Conservation (phyloP, 2,329 filamentous ascomycete genomes). For the Trichothecium roseum region DNA sequence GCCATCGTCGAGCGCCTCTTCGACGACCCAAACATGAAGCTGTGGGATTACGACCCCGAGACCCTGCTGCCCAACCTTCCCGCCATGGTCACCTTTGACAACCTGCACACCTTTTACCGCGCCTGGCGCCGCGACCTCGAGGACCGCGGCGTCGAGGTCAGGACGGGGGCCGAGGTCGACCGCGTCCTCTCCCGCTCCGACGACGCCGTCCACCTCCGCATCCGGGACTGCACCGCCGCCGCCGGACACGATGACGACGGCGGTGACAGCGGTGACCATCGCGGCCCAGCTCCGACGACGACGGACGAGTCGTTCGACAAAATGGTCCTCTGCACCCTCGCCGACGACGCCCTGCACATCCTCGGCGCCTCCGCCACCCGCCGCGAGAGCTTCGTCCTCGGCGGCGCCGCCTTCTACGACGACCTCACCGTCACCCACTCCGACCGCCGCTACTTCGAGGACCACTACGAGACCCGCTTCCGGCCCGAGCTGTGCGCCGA, state of each 20-base stretch:
- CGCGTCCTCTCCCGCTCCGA: slow-evolving; percentile 36
- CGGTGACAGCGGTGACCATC: too few species aligned
- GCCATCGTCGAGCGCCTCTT: slow-evolving; percentile 55
- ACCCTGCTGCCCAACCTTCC: slow-evolving; percentile 48
- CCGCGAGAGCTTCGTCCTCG: slow-evolving; percentile 56
- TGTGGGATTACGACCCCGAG: slow-evolving; percentile 48
- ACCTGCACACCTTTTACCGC: slow-evolving; percentile 50
- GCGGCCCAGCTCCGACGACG: slow-evolving; percentile 40
- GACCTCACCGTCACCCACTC: slow-evolving; percentile 63
- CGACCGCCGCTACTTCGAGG: slow-evolving; percentile 54
- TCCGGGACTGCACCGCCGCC: slow-evolving; percentile 30
- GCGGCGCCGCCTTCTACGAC: slow-evolving; percentile 59
- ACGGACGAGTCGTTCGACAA: slow-evolving; percentile 49
- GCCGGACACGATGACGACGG: background rate
- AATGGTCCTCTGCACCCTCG: slow-evolving; percentile 53
- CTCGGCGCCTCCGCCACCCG: slow-evolving; percentile 46
- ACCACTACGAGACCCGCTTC: slow-evolving; percentile 56
- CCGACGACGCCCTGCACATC: slow-evolving; percentile 53
- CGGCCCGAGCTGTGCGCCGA: slow-evolving; percentile 37
- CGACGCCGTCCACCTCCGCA: slow-evolving; percentile 41
- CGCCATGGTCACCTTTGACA: slow-evolving; percentile 57
- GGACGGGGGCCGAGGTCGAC: slow-evolving; percentile 45
- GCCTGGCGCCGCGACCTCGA: slow-evolving; percentile 46
- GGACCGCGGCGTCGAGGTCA: slow-evolving; percentile 42
- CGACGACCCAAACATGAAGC: slow-evolving; percentile 45